Evolutionary conservation across 495 filamentous ascomycete genomes (phyloP).

Genomic region (Xylaria acuta): DNA sequence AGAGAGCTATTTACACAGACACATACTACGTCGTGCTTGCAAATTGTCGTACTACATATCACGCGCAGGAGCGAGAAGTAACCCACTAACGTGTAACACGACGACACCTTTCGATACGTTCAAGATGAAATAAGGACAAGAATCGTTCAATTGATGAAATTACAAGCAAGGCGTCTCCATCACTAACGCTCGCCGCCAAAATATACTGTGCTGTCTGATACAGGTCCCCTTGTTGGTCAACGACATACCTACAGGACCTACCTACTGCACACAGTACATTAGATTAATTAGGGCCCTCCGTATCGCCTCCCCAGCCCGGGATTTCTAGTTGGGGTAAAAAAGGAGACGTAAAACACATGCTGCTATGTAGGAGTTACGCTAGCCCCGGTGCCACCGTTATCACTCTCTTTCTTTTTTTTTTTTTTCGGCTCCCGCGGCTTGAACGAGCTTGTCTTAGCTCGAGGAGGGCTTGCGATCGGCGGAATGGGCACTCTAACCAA

Average conservation of each 20-base stretch:
- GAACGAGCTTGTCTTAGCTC: not conserved
- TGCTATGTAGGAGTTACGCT: not conserved
- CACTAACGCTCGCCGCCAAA: not conserved
- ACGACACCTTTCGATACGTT: not conserved
- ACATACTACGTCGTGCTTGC: slow-evolving; percentile 7
- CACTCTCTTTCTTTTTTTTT: slow-evolving; percentile 2
- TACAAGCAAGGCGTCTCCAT: not conserved
- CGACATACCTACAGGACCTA: not conserved
- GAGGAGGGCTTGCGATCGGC: slow-evolving; percentile 14
- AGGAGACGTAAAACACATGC: not conserved
- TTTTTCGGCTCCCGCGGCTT: slow-evolving; percentile 15
- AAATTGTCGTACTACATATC: slow-evolving; percentile 8
- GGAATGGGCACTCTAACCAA: not conserved
- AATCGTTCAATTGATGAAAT: not conserved
- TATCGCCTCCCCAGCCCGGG: not conserved
- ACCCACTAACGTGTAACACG: slow-evolving; percentile 4
- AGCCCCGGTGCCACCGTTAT: not conserved
- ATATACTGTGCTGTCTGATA: slow-evolving; percentile 10
- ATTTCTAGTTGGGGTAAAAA: not conserved
- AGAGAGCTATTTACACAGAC: slow-evolving; percentile 1
- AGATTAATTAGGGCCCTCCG: not conserved
- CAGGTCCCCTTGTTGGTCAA: not conserved
- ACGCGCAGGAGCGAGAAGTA: slow-evolving; percentile 18
- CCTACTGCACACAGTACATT: not conserved
- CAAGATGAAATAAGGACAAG: not conserved